These are phyloP conservation scores for Nicotiana rustica DNA, from an alignment of 305 asterid genomes.

Conservation along the genomic window DNA sequence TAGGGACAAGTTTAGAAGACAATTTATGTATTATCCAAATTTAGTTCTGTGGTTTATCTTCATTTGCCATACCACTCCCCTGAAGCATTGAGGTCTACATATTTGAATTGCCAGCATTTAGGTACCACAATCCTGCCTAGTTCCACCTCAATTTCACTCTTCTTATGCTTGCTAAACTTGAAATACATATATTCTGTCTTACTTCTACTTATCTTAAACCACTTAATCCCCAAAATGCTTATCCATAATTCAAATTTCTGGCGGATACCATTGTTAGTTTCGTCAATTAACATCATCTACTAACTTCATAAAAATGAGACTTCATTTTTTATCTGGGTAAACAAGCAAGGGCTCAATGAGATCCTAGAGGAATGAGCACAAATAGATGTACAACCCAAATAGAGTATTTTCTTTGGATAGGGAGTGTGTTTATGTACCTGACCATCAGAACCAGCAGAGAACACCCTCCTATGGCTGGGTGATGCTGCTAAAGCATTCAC, in stretches of 20 bases:
- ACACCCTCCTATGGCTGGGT: constrained; percentile 83
- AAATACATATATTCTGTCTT: neutral
- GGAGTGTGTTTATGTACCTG: constrained; percentile 62
- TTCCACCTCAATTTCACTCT: neutral
- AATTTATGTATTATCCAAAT: too few relatives aligned
- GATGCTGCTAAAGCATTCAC: constrained; percentile 91
- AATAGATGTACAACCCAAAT: neutral
- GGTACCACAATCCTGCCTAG: neutral
- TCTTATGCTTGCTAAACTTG: neutral
- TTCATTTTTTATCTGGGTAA: neutral
- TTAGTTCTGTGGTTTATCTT: too few relatives aligned
- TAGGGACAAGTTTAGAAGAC: too few relatives aligned
- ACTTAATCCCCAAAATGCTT: neutral
- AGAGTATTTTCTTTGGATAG: neutral
- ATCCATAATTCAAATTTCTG: constrained; percentile 8
- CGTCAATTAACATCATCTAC: neutral
- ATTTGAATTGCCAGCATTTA: neutral
- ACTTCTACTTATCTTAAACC: neutral
- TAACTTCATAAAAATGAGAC: neutral
- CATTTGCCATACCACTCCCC: too few relatives aligned
- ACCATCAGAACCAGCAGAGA: constrained; percentile 97
- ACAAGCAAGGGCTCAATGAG: neutral
- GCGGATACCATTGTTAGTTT: constrained; percentile 6
- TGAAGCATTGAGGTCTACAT: neutral
- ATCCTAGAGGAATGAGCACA: constrained; percentile 2